These are phyloP conservation scores for Chalaropsis thielavioides DNA, from an alignment of 2,329 filamentous ascomycete genomes.

Conservation along the genomic window DNA sequence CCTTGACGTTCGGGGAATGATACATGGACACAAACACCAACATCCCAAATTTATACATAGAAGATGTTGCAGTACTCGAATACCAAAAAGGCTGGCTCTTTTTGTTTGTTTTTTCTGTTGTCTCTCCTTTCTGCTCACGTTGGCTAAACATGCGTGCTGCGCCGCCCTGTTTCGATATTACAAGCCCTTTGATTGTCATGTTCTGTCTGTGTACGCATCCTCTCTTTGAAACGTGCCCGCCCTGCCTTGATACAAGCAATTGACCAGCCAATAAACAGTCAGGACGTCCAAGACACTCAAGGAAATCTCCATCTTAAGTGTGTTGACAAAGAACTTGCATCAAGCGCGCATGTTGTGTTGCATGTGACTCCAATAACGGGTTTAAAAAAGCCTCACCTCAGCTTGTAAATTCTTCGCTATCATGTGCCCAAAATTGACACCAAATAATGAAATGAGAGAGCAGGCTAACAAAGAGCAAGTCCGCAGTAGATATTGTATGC, in stretches of 20 bases:
- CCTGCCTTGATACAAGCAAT: not conserved
- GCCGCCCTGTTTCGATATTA: not conserved
- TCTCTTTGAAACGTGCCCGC: slow-evolving; percentile 7
- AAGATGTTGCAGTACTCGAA: too few relatives aligned
- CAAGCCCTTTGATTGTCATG: not conserved
- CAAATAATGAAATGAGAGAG: not conserved
- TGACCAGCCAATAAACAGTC: not conserved
- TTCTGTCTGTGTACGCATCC: not conserved
- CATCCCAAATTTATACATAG: too few relatives aligned
- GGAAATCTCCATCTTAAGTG: too few relatives aligned
- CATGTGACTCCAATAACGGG: not conserved
- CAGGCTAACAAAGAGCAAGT: not conserved
- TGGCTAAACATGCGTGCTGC: not conserved
- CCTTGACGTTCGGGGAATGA: not conserved
- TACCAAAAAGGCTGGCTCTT: too few relatives aligned
- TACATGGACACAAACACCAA: too few relatives aligned
- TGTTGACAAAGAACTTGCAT: too few relatives aligned
- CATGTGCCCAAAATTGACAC: not conserved
- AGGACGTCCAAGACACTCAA: not conserved
- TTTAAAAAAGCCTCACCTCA: not conserved
- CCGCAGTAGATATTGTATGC: not conserved
- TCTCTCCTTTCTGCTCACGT: not conserved
- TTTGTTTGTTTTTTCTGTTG: too few relatives aligned
- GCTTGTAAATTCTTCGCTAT: not conserved
- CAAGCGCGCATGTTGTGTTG: not conserved